These are phyloP conservation scores for Codiaeum variegatum DNA, from an alignment of 441 rosid species.

Conservation along the genomic window DNA sequence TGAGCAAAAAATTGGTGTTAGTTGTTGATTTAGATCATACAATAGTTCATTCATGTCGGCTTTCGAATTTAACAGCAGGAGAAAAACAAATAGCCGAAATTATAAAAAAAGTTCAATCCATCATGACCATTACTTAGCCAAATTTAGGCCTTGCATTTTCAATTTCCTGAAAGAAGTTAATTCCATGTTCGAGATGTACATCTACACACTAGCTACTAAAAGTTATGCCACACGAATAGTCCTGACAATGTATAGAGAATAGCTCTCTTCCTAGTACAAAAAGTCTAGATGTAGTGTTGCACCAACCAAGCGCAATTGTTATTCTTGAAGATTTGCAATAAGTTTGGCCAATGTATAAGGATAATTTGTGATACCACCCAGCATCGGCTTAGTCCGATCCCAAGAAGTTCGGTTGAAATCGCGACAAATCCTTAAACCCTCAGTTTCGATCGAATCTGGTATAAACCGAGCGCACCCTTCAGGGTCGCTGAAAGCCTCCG, in stretches of 20 bases:
- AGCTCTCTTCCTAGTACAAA: not conserved
- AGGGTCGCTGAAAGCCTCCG: no score
- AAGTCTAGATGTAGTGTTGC: conserved; percentile 10
- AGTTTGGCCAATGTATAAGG: conserved; percentile 7
- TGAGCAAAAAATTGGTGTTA: conserved; percentile 2
- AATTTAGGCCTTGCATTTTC: conserved; percentile 7
- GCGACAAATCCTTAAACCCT: no score
- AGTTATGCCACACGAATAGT: not conserved
- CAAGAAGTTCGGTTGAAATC: no score
- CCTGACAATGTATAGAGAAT: not conserved
- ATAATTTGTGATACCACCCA: no score
- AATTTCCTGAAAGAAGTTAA: conserved; percentile 5
- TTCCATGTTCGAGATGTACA: conserved; percentile 2
- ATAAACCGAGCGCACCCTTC: no score
- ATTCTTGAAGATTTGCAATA: conserved; percentile 15
- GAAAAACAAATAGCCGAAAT: not conserved
- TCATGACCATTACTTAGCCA: not conserved
- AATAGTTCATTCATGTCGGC: not conserved
- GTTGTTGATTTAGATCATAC: conserved; percentile 19
- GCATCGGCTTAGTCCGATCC: no score
- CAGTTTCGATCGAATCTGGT: no score
- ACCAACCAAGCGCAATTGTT: not conserved
- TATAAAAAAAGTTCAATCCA: not conserved
- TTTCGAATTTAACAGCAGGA: not conserved
- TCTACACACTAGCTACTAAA: not conserved